Evolutionary conservation across 2,329 filamentous ascomycete species (phyloP).

Genomic region (Penicillium sp.): DNA sequence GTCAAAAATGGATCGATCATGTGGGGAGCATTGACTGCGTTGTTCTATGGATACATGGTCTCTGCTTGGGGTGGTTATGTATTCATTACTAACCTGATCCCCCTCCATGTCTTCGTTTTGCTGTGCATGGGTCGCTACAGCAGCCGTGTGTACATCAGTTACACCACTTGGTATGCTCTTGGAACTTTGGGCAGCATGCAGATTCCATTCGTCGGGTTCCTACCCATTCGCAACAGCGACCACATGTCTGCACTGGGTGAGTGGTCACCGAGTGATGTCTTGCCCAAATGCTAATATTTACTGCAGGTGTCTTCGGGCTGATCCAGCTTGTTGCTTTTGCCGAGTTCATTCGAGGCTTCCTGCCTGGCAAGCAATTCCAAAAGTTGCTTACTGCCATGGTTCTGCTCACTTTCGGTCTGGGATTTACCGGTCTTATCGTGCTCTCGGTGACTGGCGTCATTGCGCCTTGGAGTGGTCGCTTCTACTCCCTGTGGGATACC

Average conservation of each 20-base stretch:
- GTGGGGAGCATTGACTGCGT: slow-evolving; percentile 87
- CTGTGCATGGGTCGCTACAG: slow-evolving; percentile 97
- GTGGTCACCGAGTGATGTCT: slow-evolving; percentile 22
- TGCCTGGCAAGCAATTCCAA: slow-evolving; percentile 90
- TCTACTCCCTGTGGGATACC: slow-evolving; percentile 99
- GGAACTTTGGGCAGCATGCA: slow-evolving; percentile 98
- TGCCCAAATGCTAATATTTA: slow-evolving; percentile 18
- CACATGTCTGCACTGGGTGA: slow-evolving; percentile 94
- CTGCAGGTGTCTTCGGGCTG: slow-evolving; percentile 81
- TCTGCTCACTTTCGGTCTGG: slow-evolving; percentile 65
- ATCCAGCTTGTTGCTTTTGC: slow-evolving; percentile 89
- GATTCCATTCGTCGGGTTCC: slow-evolving; percentile 96
- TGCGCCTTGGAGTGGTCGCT: slow-evolving; percentile 94
- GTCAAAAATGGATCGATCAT: slow-evolving; percentile 94
- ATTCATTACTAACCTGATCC: slow-evolving; percentile 96
- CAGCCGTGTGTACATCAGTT: slow-evolving; percentile 87
- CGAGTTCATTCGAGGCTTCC: slow-evolving; percentile 79
- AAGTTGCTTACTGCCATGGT: slow-evolving; percentile 75
- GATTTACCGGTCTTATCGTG: slow-evolving; percentile 69
- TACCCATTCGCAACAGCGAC: slow-evolving; percentile 93
- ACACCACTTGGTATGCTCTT: slow-evolving; percentile 95
- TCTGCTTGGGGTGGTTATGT: slow-evolving; percentile 99
- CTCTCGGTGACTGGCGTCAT: slow-evolving; percentile 83
- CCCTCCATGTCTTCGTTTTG: slow-evolving; percentile 86
- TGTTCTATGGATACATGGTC: slow-evolving; percentile 99